phyloP scores from a whole-genome alignment of 805 yeast species.

The Schwanniomyces yamadae region DNA sequence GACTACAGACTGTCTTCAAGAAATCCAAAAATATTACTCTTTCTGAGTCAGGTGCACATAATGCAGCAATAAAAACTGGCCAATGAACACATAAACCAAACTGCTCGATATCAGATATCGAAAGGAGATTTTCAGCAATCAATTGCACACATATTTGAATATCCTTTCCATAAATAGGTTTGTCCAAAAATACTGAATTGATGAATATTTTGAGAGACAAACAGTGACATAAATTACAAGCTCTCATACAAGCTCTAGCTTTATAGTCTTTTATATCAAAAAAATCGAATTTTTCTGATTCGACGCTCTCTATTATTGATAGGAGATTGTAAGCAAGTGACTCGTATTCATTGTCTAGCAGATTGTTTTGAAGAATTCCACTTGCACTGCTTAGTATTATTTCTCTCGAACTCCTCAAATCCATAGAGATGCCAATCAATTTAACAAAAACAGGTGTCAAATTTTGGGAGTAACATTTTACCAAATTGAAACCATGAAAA shows the following conservation, averaged over 20 bases:
- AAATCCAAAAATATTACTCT: not conserved
- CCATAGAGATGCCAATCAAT: not conserved
- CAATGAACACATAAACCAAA: constrained; percentile 3
- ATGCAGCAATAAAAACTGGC: constrained; percentile 3
- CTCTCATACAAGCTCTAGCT: constrained; percentile 4
- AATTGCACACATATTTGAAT: constrained; percentile 2
- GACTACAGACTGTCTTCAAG: not conserved
- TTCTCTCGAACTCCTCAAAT: not conserved
- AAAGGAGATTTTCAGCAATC: constrained; percentile 2
- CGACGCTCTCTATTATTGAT: not conserved
- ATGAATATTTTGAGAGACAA: constrained; percentile 1
- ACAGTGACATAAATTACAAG: constrained; percentile 3
- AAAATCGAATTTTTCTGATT: constrained; percentile 2
- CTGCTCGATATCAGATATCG: not conserved
- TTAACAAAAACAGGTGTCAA: constrained; percentile 5
- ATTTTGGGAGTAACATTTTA: constrained; percentile 3
- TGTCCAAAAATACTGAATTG: constrained; percentile 1
- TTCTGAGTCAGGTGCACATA: constrained; percentile 1
- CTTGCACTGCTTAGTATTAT: not conserved
- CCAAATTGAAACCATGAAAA: constrained; percentile 4
- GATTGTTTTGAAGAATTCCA: not conserved
- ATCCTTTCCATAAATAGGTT: constrained; percentile 2
- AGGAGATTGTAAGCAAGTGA: not conserved
- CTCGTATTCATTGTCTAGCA: not conserved
- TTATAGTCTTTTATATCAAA: constrained; percentile 1